A percentile compares a stretch with the other conserved stretches of the same genome.
Evolutionary conservation across 768 basidiomycete species (phyloP).

Genomic region (Lactifluus volemus): DNA sequence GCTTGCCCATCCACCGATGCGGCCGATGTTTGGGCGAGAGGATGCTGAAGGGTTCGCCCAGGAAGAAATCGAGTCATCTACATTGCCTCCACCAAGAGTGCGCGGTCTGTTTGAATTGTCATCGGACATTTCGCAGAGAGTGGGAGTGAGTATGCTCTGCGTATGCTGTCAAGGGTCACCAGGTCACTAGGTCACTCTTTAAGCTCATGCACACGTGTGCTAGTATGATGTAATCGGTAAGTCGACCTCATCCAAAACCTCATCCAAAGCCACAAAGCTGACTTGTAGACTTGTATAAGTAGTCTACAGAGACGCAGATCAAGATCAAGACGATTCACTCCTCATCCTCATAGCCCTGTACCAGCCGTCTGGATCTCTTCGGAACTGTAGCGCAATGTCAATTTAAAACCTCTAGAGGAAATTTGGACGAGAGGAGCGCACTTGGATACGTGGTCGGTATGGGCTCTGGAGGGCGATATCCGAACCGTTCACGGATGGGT

Average conservation of each 20-base stretch:
- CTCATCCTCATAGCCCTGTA: slow-evolving; percentile 71
- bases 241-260: too few relatives aligned
- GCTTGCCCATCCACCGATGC: slow-evolving; percentile 20
- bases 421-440: slow-evolving; percentile 29
- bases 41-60: slow-evolving; percentile 5
- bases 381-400: slow-evolving; percentile 40
- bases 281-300: too few relatives aligned
- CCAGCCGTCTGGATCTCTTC: slow-evolving; percentile 56
- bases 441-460: slow-evolving; percentile 74
- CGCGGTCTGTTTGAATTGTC: slow-evolving; percentile 13
- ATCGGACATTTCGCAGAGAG: background rate
- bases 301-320: too few relatives aligned
- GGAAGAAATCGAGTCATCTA: background rate
- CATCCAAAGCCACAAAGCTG: too few relatives aligned
- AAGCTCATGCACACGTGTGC: too few relatives aligned
- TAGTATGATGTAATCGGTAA: too few relatives aligned
- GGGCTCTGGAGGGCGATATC: slow-evolving; percentile 59
- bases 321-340: slow-evolving; percentile 1
- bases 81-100: slow-evolving; percentile 10
- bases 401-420: background rate
- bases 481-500: slow-evolving; percentile 68
- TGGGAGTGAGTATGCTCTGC: too few relatives aligned
- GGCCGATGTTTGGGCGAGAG: slow-evolving; percentile 19
- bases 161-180: too few relatives aligned
- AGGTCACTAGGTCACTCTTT: too few relatives aligned